Base-by-base conservation (phyloP, 805 yeast species). In the Clavispora vitiphila region DNA sequence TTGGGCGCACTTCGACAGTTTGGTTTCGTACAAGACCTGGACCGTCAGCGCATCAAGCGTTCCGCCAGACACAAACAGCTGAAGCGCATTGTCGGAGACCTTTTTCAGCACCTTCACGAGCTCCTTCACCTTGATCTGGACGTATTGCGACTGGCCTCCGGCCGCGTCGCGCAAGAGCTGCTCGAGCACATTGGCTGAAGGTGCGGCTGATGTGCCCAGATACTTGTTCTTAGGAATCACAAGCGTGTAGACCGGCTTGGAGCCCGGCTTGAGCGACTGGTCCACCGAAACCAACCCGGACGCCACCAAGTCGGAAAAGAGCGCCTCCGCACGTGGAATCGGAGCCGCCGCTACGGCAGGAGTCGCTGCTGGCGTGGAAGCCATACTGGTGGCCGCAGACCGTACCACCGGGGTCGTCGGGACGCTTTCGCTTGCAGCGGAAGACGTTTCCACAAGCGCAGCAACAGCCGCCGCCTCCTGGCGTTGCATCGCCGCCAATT, bases 1-100 rank as follows among this genome's bases (percentile, higher is more conserved):
- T 15, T 82, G 80, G 12, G 86, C 77, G 67, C 99, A 93, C 61
- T 88, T 91, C 47, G 84, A 77, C 3, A 93, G 80, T 53, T 82
- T 77, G 21, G 66, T 61, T n/a, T 68, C 78, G 57, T 77, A 84
- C 25, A 83, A 64, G 30, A 72, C 62, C 37, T 65, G 63, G 40
- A 65, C 61, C 6, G 55, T 44, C 16, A 48, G 41, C 37, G 52
- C 46, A 1, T 69, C 56, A 5, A 72, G 67, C 27, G 48, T 58
- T 48, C 70, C 70, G 27, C 53, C 53, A 21, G 57, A 58, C 23
- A 77, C 53, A 42, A 74, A 72, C 9, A 53, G 46, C 50, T 75
- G 74, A 23, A 68, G 50, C 29, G 15, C 19, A 23, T 42, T 10
- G 15, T 36, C 24, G 21, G 24, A 34, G 14, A 50, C 31, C 37